phyloP scores from a whole-genome alignment of 1,139 yeast genomes.

The Candida sp. region DNA sequence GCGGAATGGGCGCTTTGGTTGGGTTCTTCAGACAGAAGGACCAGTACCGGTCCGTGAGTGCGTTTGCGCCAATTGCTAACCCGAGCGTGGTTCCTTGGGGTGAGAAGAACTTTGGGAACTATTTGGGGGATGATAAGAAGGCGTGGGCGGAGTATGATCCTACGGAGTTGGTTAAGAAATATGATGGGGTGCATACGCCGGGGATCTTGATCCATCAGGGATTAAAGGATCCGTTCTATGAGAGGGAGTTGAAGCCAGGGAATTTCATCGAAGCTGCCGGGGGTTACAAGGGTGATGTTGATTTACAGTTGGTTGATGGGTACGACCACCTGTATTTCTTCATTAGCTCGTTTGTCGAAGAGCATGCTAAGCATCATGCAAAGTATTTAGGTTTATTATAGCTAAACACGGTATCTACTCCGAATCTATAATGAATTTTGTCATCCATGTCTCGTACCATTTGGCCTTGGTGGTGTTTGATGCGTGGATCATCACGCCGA shows the following conservation, averaged over 20 bases:
- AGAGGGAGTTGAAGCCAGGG: conserved; percentile 78
- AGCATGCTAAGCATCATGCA: conserved; percentile 90
- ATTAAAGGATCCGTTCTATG: conserved; percentile 72
- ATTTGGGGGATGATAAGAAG: conserved; percentile 61
- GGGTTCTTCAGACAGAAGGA: conserved; percentile 79
- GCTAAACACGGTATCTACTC: conserved; percentile 14
- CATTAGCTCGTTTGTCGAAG: conserved; percentile 78
- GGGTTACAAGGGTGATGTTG: conserved; percentile 65
- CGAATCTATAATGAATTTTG: conserved; percentile 26
- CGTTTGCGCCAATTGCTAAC: conserved; percentile 89
- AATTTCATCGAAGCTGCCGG: conserved; percentile 69
- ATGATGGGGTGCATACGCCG: conserved; percentile 52
- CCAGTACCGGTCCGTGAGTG: conserved; percentile 80
- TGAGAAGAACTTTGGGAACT: conserved; percentile 76
- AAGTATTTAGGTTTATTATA: conserved; percentile 62
- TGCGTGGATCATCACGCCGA: conserved; percentile 42
- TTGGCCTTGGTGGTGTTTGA: conserved; percentile 44
- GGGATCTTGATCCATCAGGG: conserved; percentile 88
- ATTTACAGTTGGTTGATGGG: conserved; percentile 72
- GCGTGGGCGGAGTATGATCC: conserved; percentile 86
- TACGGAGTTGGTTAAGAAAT: conserved; percentile 63
- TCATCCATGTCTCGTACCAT: conserved; percentile 58
- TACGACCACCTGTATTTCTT: conserved; percentile 94
- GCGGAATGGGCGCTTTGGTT: conserved; percentile 92
- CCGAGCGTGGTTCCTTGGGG: conserved; percentile 86